Evolutionary conservation across 768 basidiomycete species (phyloP), one percentile per base, ranked within the genome.

Genomic region (Pleurotus salmoneostramineus): DNA sequence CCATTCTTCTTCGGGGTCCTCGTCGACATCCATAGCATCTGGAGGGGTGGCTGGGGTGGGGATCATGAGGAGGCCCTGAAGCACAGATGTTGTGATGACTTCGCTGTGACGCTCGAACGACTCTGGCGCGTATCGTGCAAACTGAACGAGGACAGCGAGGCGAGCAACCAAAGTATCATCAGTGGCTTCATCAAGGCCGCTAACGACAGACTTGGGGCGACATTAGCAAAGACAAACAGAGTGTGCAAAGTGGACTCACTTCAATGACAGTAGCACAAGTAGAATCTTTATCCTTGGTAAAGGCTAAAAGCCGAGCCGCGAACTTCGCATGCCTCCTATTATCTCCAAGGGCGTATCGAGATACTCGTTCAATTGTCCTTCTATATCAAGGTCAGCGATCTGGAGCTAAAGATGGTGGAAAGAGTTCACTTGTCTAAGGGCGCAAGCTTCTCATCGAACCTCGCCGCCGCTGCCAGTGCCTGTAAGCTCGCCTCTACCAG

Each of bases 81-180:
- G 69, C 36, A 95, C 71, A 68, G 89, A 89, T 0, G 74, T 69
- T 70, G 88, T 87, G 50, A 98, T 81, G 11, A 81, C 76, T 32
- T 90, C 89, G 67, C 91, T 91, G 68, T 81, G 83, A 37, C 79
- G 74, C 68, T 98, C 94, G 60, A 98, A 94, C 2, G 84, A 83
- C 12, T 83, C 81, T 0, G 88, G 85, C 1, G 82, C 80, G 36
- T 83, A 81, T 7, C 80, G 78, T 0, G 90, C 87, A 31, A 97
- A 70, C 66, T 97, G 89, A 0, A 81, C 81, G 5, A 98, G 77
- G 0, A 87, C 89, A 1, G 87, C 79, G 1, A 91, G 73, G 59
- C 87, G 83, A 0, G 91, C 81, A 0, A 87, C 83, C 1, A 92
- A 76, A 8, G 69, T 65, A 17, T 85, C 81, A 0, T 80, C 79